Base-by-base conservation (phyloP, 257 asterid genomes). In the Solanum verrucosum region DNA sequence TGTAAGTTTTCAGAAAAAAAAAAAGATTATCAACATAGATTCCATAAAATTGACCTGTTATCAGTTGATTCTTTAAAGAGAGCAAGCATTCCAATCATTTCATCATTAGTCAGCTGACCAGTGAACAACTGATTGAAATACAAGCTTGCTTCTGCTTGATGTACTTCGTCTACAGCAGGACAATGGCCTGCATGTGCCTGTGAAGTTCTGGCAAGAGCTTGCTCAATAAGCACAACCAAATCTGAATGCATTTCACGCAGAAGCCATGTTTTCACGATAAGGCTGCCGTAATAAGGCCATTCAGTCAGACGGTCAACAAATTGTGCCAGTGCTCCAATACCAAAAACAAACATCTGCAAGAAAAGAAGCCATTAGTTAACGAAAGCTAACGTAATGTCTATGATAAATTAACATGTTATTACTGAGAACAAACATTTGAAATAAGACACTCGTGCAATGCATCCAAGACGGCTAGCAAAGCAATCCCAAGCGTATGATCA, bases 221-320 rank as follows among this genome's bases (percentile, higher is more conserved):
- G 90, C 87, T 97, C 98, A 89, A 96, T 90, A 82, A 90, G 90
- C 72, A 91, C 89, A 86, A 95, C 95, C 89, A 95, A 94, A 38
- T 95, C 97, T 49, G 93, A 44, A 87, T 96, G 93, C 38, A 92
- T 92, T 74, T 87, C 95, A 88, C 96, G 98, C 87, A 91, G 84
- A 89, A 94, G 96, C 87, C 95, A 93, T 94, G 92, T 95, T 88
- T 95, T 98, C 87, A 95, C 79, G 86, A 97, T 94, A 91, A 93
- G 98, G 90, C 92, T 97, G 94, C 98, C 93, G 91, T 97, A 97
- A 82, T 91, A 95, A 7, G 99, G 99, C 99, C 99, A 97, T 92
- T 97, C 99, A 87, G 87, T 90, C 90, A 97, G 93, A 44, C 99
- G 98, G 71, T 96, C 99, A 88, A 93, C 91, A 91, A 95, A 97